These are phyloP conservation scores for Mortierella alpina DNA, from an alignment of 192 early-diverging fungal species.

Conservation along the genomic window DNA sequence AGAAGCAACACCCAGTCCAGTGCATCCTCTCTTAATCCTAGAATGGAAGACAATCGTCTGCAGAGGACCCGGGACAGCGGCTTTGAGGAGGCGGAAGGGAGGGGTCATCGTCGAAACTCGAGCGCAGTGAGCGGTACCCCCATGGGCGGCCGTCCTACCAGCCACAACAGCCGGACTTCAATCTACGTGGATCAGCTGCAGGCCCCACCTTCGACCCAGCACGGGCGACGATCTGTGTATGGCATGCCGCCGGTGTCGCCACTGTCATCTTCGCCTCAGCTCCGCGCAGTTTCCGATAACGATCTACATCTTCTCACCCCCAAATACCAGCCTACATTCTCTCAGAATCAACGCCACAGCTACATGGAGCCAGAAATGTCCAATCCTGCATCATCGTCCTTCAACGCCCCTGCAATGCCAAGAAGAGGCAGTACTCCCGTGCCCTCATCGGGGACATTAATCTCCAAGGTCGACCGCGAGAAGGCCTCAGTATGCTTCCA, in stretches of 20 bases:
- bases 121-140: background rate
- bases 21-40: background rate
- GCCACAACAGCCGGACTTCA: slow-evolving; percentile 15
- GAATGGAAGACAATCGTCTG: slow-evolving; percentile 19
- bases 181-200: slow-evolving; percentile 2
- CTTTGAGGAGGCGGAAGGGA: slow-evolving; percentile 26
- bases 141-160: background rate
- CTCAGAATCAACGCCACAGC: slow-evolving; percentile 22
- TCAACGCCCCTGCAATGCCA: slow-evolving; percentile 2
- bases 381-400: background rate
- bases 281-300: slow-evolving; percentile 10
- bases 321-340: background rate
- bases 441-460: slow-evolving; percentile 17
- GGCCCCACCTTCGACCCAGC: slow-evolving; percentile 7
- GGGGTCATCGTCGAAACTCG: slow-evolving; percentile 28
- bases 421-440: slow-evolving; percentile 23
- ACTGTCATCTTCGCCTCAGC: slow-evolving; percentile 37
- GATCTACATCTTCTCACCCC: slow-evolving; percentile 8
- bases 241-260: background rate
- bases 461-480: slow-evolving; percentile 39
- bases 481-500: slow-evolving; percentile 46
- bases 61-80: slow-evolving; percentile 37
- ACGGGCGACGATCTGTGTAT: background rate
- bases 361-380: slow-evolving; percentile 25
- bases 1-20: background rate